Base-by-base conservation (phyloP, 805 yeast species). In the Metschnikowia lachancei region DNA sequence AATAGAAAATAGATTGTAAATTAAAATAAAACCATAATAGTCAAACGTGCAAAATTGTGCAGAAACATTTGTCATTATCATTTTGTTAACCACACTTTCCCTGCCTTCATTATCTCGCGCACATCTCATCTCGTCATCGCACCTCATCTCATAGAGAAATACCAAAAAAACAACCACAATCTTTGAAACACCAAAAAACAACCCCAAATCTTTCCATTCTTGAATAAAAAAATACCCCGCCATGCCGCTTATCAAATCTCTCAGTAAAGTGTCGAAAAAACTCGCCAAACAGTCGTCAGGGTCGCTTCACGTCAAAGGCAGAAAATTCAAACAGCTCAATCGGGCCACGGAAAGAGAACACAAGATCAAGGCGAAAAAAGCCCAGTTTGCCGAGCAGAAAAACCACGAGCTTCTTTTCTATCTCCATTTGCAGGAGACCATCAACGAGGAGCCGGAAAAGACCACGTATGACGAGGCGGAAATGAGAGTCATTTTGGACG, bases 311-410 rank as follows among this genome's bases (percentile, higher is more conserved):
- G 94, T 95, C 18, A 85, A 83, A 59, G 96, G 97, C 9, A 78
- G 97, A 44, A 92, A 90, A 65, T 85, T 89, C 64, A 85, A 85
- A 65, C 88, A 85, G 62, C 69, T 92, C 42, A 83, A 83, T 46
- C 74, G 94, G 52, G 97, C 97, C n/a, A 81, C 95, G 1, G 67
- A 89, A 37, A 78, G 99, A 64, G 95, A 91, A 52, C 75, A 74
- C 41, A 87, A 86, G 62, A 66, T 92, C 42, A 77, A 74, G 31
- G 72, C 73, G 41, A 80, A 77, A 61, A 87, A 85, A 60, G 64
- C 74, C 18, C 74, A 73, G 41, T 80, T 79, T 55, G 64, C 75
- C 28, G 84, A 82, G 48, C 79, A 80, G 53, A 82, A 78, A 58
- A 77, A 79, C 41, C 74, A 77, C 49, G 88, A 83, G 52, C 72